Base-by-base conservation (phyloP, 2,329 filamentous ascomycete species). In the Hymenoscyphus scutula region DNA sequence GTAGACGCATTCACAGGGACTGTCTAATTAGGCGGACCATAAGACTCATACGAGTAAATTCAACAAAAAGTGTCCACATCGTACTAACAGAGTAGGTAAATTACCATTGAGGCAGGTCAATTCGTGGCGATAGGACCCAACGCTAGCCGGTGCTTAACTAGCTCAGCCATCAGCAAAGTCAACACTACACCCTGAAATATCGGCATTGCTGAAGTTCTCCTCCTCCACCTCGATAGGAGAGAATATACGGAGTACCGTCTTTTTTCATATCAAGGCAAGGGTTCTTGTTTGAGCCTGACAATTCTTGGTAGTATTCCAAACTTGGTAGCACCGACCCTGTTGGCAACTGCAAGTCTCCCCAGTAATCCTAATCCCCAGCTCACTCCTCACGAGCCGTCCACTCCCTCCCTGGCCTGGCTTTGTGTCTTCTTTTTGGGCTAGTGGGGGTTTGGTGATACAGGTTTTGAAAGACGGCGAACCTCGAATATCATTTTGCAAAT, bases 61-160 rank as follows among this genome's bases (percentile, higher is more conserved):
- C 29, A 34, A 34, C 32, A 15, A 23, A 23, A 34, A 25, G 30
- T 25, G 7, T 38, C 55, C 23, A 56, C 19, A 25, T 30, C 32
- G 53, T 30, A 55, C 53, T 11, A 55, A 34, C 27, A 55, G 45
- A 51, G 45, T 51, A 51, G 45, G 45, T 51, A 27, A 51, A 51
- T 23, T 51, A 51, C 45, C 45, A 51, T 51, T 51, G 53, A 56
- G 53, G 53, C 53, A 56, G 53, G 53, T 56, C 53, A 32, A 29
- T 56, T 34, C 32, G 10, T 55, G 25, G 32, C 53, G 32, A 32
- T 53, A 27, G 51, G 34, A 4, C 34, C 34, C 45, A 51, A 51
- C 45, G 45, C 45, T 51, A 51, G 19, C 17, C 17, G 17, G 53
- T 32, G 2, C 53, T 56, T 56, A 29, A 32, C 29, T 17, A 11